Evolutionary conservation across 2,329 filamentous ascomycete genomes (phyloP), one percentile per base, ranked within the genome.

Genomic region (Fusarium torreyae): DNA sequence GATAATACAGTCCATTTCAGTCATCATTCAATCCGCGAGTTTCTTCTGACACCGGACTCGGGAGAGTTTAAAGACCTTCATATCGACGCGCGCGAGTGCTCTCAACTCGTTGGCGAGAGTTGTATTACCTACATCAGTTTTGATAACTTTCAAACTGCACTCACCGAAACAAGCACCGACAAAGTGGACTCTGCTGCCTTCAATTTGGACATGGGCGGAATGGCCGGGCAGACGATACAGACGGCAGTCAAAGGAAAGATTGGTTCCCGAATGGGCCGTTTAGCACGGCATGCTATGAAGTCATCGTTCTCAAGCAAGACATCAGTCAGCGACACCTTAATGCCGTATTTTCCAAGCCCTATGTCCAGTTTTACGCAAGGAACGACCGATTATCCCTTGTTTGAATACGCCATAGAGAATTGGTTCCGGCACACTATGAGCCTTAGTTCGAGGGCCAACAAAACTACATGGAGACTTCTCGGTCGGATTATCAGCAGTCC

Each of bases 1-100:
- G 59, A 68, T 14, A 14, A 60, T 2, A 68, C 62, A 2, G 57
- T 72, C 6, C 65, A 57, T 3, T 69, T 72, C 36, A 63, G 62
- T 2, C 69, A 72, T 13, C 65, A 64, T 7, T 71, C 68, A 1
- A 63, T 72, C 4, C 53, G 36, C 1, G 57, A 71, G 7, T 71
- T 51, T 10, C 45, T 72, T 0, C 13, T 60, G 1, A 5, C 11
- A 0, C 15, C 43, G 2, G 15, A 17, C 4, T 11, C 13, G 0
- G 56, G 57, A 2, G 14, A 31, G 1, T 42, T 59, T 5, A 2
- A 3, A 1, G 6, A 8, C 0, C 45, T 70, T 3, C 68, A 66
- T 11, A 17, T 69, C 13, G 3, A 46, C 3, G 3, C n/a, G 0
- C 2, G 20, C 1, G 20, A 49, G 9, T 49, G 13, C 0, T 36